Conservation (phyloP, 1,284 basidiomycete species). For the Cryptococcus amylolentus region DNA sequence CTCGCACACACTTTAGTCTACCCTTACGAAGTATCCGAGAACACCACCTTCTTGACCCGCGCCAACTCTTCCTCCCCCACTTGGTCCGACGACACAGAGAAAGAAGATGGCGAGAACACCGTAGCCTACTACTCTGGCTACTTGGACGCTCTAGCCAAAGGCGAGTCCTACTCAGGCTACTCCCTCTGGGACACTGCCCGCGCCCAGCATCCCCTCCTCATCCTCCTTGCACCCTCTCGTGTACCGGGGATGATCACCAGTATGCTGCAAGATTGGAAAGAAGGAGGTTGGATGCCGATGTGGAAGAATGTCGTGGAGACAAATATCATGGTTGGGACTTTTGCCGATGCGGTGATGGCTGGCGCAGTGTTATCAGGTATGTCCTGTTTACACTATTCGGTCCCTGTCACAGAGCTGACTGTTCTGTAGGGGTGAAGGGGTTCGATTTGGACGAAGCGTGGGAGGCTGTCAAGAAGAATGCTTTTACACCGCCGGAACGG, state of each 20-base stretch:
- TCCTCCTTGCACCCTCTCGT: slow-evolving; percentile 70
- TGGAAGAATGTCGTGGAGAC: slow-evolving; percentile 77
- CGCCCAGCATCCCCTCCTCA: slow-evolving; percentile 72
- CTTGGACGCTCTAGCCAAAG: slow-evolving; percentile 55
- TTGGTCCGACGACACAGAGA: neutral
- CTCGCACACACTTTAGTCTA: slow-evolving; percentile 56
- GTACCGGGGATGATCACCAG: slow-evolving; percentile 70
- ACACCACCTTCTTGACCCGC: slow-evolving; percentile 16
- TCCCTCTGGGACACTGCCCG: slow-evolving; percentile 83
- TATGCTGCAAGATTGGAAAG: slow-evolving; percentile 70
- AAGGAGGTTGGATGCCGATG: slow-evolving; percentile 83
- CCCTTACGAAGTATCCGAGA: slow-evolving; percentile 72
- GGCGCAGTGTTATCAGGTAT: slow-evolving; percentile 62
- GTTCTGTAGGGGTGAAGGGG: slow-evolving; percentile 42
- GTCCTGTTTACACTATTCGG: neutral
- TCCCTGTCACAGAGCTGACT: neutral
- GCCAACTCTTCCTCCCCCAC: slow-evolving; percentile 5
- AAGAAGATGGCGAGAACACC: neutral
- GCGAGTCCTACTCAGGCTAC: slow-evolving; percentile 72
- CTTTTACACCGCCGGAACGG: slow-evolving; percentile 57
- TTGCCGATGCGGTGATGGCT: slow-evolving; percentile 74
- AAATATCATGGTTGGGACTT: slow-evolving; percentile 63
- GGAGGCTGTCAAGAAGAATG: slow-evolving; percentile 72
- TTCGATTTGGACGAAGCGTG: slow-evolving; percentile 67
- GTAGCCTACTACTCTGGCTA: slow-evolving; percentile 65